Conservation (phyloP, 2,329 filamentous ascomycete genomes). For the Geosmithia putterillii region DNA sequence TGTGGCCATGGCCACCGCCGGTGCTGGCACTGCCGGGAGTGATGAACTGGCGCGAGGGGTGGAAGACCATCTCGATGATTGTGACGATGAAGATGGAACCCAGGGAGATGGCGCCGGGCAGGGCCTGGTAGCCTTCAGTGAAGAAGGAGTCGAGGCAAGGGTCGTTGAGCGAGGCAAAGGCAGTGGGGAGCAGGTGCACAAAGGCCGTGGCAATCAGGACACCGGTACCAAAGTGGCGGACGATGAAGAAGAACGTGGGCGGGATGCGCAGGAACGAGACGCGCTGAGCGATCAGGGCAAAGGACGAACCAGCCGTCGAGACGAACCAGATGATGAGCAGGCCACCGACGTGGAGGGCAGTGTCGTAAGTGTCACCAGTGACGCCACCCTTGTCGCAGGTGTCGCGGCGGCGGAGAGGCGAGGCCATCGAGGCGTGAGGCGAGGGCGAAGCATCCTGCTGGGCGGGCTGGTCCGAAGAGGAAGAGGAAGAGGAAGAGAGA, state of each 20-base stretch:
- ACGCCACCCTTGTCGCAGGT: conserved; percentile 16
- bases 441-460: conserved; percentile 1
- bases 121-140: conserved; percentile 61
- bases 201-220: conserved; percentile 68
- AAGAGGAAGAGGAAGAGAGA: conserved; percentile 1
- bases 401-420: conserved; percentile 10
- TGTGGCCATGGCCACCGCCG: no score
- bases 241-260: conserved; percentile 39
- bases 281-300: conserved; percentile 41
- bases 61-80: conserved; percentile 61
- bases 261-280: conserved; percentile 43
- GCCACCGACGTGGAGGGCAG: conserved; percentile 43
- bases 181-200: conserved; percentile 59
- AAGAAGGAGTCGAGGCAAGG: conserved; percentile 64
- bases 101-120: conserved; percentile 73
- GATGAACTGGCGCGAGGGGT: conserved; percentile 21
- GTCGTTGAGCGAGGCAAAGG: conserved; percentile 49
- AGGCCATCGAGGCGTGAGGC: not conserved
- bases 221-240: conserved; percentile 64
- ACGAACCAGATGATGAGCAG: conserved; percentile 36
- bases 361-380: conserved; percentile 33
- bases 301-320: conserved; percentile 34
- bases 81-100: conserved; percentile 67
- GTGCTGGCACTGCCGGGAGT: no score
- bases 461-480: not conserved